These are phyloP conservation scores for Psidium friedrichsthalianum DNA, from an alignment of 345 rosid genomes.

Conservation along the genomic window DNA sequence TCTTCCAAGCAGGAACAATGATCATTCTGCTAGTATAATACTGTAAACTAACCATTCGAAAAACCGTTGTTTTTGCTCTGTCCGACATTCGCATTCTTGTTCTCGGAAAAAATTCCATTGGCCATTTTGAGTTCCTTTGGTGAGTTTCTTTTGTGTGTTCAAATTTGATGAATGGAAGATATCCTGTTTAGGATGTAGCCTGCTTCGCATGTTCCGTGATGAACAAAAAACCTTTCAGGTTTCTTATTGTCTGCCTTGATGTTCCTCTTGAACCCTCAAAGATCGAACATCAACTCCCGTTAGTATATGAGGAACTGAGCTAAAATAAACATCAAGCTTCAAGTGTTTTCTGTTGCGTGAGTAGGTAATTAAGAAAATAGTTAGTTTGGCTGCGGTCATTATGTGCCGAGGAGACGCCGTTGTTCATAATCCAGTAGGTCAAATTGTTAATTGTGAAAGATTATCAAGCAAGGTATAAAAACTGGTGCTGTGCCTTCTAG, in stretches of 20 bases:
- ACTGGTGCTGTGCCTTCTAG: no score
- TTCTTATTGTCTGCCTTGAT: background rate
- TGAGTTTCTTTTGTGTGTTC: background rate
- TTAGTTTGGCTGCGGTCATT: no score
- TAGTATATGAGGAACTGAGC: background rate
- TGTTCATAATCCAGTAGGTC: no score
- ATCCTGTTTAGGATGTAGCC: background rate
- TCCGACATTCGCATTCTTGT: background rate
- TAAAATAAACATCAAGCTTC: background rate
- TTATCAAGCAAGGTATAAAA: no score
- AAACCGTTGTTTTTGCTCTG: background rate
- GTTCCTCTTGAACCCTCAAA: background rate
- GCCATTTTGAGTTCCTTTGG: background rate
- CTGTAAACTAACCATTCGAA: background rate
- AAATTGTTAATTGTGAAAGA: no score
- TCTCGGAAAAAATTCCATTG: background rate
- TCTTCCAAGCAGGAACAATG: background rate
- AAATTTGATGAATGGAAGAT: background rate
- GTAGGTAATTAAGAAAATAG: no score
- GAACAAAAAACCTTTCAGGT: background rate
- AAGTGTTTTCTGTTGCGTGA: background rate
- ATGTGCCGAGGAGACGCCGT: no score
- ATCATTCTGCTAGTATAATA: background rate
- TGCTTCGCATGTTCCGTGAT: background rate
- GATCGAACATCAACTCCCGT: background rate